A percentile compares a stretch with the other conserved stretches of the same genome.
Conservation (phyloP, 495 filamentous ascomycete species). For the Hypoxylon cercidicola region DNA sequence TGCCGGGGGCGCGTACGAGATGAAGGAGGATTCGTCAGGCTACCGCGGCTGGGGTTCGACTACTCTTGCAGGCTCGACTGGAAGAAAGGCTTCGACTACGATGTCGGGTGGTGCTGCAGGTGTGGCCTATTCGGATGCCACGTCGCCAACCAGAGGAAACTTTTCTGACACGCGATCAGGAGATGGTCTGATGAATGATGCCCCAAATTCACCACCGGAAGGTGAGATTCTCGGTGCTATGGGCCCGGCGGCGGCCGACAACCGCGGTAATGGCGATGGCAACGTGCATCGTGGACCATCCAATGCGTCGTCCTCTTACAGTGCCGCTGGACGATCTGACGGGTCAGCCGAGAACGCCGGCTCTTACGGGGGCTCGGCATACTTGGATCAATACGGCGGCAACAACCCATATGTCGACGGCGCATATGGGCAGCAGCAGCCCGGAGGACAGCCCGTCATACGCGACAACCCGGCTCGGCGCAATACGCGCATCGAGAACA, state of each 20-base stretch:
- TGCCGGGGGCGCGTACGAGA: conserved; percentile 70
- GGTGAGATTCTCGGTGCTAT: conserved; percentile 75
- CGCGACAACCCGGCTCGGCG: conserved; percentile 91
- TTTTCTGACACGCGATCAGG: conserved; percentile 78
- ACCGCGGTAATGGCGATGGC: conserved; percentile 54
- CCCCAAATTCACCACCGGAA: conserved; percentile 69
- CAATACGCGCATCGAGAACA: conserved; percentile 94
- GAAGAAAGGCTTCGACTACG: conserved; percentile 86
- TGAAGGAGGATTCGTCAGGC: conserved; percentile 74
- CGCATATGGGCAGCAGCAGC: conserved; percentile 46
- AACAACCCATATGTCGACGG: conserved; percentile 59
- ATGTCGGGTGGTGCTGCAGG: conserved; percentile 77
- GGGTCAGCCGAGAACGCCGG: conserved; percentile 76
- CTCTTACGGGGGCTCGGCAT: conserved; percentile 58
- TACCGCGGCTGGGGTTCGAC: conserved; percentile 98
- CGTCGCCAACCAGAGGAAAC: conserved; percentile 74
- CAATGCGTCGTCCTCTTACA: conserved; percentile 97
- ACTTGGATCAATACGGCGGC: conserved; percentile 64
- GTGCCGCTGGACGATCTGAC: conserved; percentile 82
- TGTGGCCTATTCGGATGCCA: conserved; percentile 77
- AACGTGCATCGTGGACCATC: conserved; percentile 90
- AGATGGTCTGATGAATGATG: conserved; percentile 71
- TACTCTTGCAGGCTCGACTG: conserved; percentile 71
- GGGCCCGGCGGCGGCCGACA: conserved; percentile 74
- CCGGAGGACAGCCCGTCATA: conserved; percentile 79